Evolutionary conservation across 441 rosid species (phyloP).

Genomic region (Pelargonium fulgidum): DNA sequence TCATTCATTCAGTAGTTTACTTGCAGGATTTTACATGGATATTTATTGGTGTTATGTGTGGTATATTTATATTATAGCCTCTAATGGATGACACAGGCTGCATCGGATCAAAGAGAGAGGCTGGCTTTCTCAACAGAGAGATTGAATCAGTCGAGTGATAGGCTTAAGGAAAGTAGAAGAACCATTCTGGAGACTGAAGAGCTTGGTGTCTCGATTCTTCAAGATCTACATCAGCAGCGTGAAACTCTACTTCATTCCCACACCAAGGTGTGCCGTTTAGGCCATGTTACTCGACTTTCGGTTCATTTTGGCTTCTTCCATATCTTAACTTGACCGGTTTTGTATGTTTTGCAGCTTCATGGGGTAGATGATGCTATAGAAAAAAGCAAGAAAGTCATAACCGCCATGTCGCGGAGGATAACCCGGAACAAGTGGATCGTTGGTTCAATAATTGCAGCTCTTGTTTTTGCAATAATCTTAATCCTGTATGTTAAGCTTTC

Average conservation of each 20-base stretch:
- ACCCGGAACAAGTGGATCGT: slow-evolving; percentile 58
- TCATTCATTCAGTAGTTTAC: not conserved
- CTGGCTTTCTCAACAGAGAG: slow-evolving; percentile 61
- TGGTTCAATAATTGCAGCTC: slow-evolving; percentile 48
- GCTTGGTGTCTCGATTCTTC: slow-evolving; percentile 50
- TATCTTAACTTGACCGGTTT: not conserved
- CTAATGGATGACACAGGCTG: not conserved
- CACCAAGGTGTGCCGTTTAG: slow-evolving; percentile 34
- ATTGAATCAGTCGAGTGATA: slow-evolving; percentile 47
- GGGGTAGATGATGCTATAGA: slow-evolving; percentile 48
- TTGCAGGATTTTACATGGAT: not conserved
- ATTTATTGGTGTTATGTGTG: not conserved
- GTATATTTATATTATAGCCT: not conserved
- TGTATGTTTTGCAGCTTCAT: slow-evolving; percentile 2
- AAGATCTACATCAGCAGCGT: slow-evolving; percentile 59
- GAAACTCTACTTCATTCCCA: slow-evolving; percentile 62
- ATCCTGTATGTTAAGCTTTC: slow-evolving; percentile 52
- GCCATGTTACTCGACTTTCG: too few species aligned
- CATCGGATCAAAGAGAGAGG: slow-evolving; percentile 29
- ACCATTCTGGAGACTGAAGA: slow-evolving; percentile 59
- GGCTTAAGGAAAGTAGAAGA: slow-evolving; percentile 61
- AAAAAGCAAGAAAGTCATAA: slow-evolving; percentile 59
- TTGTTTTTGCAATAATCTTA: slow-evolving; percentile 45
- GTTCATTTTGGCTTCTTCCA: too few species aligned
- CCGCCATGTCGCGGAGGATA: slow-evolving; percentile 56